Base-by-base conservation (phyloP, 2,329 filamentous ascomycete genomes). In the Alternaria consortialis region DNA sequence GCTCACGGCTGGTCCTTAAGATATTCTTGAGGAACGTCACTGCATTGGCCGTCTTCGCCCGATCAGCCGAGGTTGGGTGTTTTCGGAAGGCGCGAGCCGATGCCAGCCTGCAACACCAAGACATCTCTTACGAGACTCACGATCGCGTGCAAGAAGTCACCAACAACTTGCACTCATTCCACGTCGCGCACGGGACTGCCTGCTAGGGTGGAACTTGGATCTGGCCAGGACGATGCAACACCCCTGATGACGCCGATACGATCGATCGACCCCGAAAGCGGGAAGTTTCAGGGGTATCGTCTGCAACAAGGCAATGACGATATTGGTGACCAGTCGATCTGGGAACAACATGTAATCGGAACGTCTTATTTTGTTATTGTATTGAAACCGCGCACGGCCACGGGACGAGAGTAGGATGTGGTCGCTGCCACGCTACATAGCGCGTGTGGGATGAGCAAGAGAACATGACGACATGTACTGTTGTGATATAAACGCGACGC, bases 11-110 rank as follows among this genome's bases (percentile, higher is more conserved):
- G 90, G 25, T 91, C 90, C 68, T 34, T 32, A 17, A 94, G 91
- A 76, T 93, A 55, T 54, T 74, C 63, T 40, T 60, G 64, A 44
- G 93, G 91, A 77, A 95, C 93, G 7, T 59, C 64, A 64, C 54
- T 62, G 91, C 62, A 64, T 53, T 63, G 91, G 93, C 55, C 90
- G 90, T 52, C 84, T 58, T 64, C 60, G 61, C 63, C 65, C 67
- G 66, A 54, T 44, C 25, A 53, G 56, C 67, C 67, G 67, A 69
- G 67, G 67, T 66, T 31, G 60, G 60, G 51, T 42, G 48, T 31
- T 40, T 13, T 59, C 62, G 62, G 66, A 56, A 56, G 17, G 15
- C 7, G 34, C 53, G 39, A 59, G 47, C 66, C 62, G 64, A 64
- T 53, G 55, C n/a, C 52, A 58, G 48, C 52, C 44, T 53, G 31